Evolutionary conservation across 2,329 filamentous ascomycete species (phyloP).

Genomic region (Xylaria arbuscula): DNA sequence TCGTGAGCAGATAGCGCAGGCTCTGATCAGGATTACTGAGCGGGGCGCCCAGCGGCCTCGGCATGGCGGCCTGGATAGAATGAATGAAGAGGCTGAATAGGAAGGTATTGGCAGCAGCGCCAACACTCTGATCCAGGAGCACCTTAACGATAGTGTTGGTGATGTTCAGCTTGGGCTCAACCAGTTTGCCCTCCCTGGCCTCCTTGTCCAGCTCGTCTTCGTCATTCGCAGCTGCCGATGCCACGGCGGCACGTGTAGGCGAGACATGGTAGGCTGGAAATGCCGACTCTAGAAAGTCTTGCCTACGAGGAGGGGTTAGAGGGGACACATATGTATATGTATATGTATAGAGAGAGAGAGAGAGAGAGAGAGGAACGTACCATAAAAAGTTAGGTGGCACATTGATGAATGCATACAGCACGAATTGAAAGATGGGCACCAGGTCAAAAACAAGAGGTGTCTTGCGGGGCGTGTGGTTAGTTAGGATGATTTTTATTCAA

Average conservation of each 20-base stretch:
- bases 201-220: constrained; percentile 56
- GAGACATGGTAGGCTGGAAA: constrained; percentile 74
- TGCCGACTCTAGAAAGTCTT: constrained; percentile 77
- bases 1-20: constrained; percentile 46
- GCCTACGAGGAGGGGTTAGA: constrained; percentile 59
- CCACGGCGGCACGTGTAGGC: constrained; percentile 54
- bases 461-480: constrained; percentile 54
- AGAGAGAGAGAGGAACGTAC: constrained; percentile 55
- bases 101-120: constrained; percentile 72
- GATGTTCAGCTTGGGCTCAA: constrained; percentile 66
- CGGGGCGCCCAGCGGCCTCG: constrained; percentile 46
- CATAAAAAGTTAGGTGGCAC: constrained; percentile 87
- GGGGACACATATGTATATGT: constrained; percentile 7
- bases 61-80: constrained; percentile 65
- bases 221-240: constrained; percentile 54
- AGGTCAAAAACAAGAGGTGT: constrained; percentile 71
- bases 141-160: constrained; percentile 76
- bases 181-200: constrained; percentile 53
- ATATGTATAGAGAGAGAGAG: neutral
- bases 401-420: constrained; percentile 76
- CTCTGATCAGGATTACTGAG: constrained; percentile 52
- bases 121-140: constrained; percentile 74
- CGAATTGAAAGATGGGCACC: constrained; percentile 78
- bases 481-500: constrained; percentile 6
- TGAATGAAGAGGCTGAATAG: constrained; percentile 65